Evolutionary conservation across 1,284 basidiomycete species (phyloP), one percentile per base, ranked within the genome.

Genomic region (Puccinia horiana): DNA sequence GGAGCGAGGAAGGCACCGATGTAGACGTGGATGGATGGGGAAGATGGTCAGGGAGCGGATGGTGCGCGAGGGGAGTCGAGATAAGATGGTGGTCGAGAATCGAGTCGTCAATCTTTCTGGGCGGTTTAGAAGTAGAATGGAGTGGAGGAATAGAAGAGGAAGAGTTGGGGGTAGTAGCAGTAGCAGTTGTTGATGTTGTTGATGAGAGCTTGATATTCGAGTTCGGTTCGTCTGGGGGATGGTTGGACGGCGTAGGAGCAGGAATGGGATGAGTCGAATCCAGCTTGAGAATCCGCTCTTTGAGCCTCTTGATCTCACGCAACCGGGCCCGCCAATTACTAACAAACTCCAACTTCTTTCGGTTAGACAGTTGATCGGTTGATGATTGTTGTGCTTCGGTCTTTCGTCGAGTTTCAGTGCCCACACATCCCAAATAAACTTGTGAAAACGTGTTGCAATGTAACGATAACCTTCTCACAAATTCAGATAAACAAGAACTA

Each of bases 311-410:
- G 86, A 97, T 94, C 2, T 91, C 89, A 85, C 93, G 91, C 84
- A 95, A 87, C 67, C 95, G 90, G 80, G 90, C 89, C 83, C 93
- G 90, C 95, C 95, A 97, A 85, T 94, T 94, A 9, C 94, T 96
- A 85, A 92, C 92, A 86, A 94, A 92, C 85, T 97, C 95, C 44
- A 88, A 91, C 88, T 83, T 83, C 47, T 82, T 82, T 47, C 82
- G 61, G 16, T 42, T 73, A 2, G 26, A 23, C 4, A 32, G 12
- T 20, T 56, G 73, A 37, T 49, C 26, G 32, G 35, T 35, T 75
- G 54, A 14, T 54, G 47, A 11, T 29, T 37, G 23, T 29, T 58
- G 20, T 11, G 11, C 18, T 12, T 29, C 80, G n/a, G 83, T 80
- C 11, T 73, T 70, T 47, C 77, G 80, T 32, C 88, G 87, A 16